Base-by-base conservation (phyloP, 2,329 filamentous ascomycete genomes). In the Sporothrix curviconia region DNA sequence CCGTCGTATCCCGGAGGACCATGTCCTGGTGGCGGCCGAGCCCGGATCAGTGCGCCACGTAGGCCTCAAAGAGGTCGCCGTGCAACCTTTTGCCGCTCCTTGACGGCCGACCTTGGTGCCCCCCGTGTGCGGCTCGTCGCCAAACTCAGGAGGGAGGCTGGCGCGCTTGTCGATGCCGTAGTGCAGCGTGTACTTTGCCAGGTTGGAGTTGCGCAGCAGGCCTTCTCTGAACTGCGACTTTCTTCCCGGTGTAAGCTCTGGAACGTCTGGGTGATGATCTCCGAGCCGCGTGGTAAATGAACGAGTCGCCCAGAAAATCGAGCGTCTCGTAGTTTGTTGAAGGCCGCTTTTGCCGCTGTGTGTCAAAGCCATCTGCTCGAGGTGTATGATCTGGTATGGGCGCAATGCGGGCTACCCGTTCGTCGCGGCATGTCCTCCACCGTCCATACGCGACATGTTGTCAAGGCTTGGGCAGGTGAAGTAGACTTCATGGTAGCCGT, bases 1-100 rank as follows among this genome's bases (percentile, higher is more conserved):
- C 92, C 91, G 47, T 82, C 68, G 22, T 59, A 59, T 1, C 12
- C 25, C 19, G 30, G 32, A 3, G 19, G 17, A 11, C 74, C 70
- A 9, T 28, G 6, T n/a, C 17, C 47, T 12, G 24, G 28, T 7
- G 44, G 28, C 0, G 83, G 77, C 64, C 90, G 81, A 1, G 86
- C 84, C 2, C 90, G 73, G 34, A 95, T 80, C 6, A 92, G 72
- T 3, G 87, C 92, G 8, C 92, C 15, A 95, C 82, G 64, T 95
- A 96, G 0, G 92, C 88, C 69, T 97, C 92, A 65, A 96, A 95
- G 17, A 96, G 79, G 67, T 97, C 92, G 8, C 86, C 92, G 57
- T 88, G 78, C 9, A 90, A n/a, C 83, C 70, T 96, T 96, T 14
- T 75, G 79, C 59, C 81, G 77, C 42, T 78, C 80, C 68, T 79